Evolutionary conservation across 495 filamentous ascomycete genomes (phyloP).

Genomic region (Monascus purpureus): DNA sequence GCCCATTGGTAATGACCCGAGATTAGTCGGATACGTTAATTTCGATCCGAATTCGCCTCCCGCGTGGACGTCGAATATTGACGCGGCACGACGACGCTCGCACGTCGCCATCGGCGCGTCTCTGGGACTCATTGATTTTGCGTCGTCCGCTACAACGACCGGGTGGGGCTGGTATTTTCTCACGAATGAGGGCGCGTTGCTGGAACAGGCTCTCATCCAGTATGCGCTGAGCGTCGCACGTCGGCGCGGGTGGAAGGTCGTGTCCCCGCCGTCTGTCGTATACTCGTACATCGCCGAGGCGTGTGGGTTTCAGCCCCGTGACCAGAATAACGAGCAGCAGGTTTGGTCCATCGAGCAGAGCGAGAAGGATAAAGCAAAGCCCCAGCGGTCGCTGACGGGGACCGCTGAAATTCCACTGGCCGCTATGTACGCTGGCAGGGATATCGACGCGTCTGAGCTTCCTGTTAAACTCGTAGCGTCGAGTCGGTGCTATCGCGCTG

Average conservation of each 20-base stretch:
- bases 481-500: conserved; percentile 83
- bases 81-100: conserved; percentile 35
- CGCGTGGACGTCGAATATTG: conserved; percentile 30
- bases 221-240: conserved; percentile 63
- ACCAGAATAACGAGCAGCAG: conserved; percentile 81
- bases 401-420: conserved; percentile 94
- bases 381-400: conserved; percentile 59
- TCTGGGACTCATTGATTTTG: conserved; percentile 75
- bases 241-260: conserved; percentile 56
- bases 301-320: conserved; percentile 87
- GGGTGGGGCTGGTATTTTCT: conserved; percentile 99
- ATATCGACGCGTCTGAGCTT: conserved; percentile 44
- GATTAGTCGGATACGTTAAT: conserved; percentile 59
- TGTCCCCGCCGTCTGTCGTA: conserved; percentile 77
- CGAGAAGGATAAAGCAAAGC: conserved; percentile 45
- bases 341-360: conserved; percentile 64
- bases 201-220: conserved; percentile 85
- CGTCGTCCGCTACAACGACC: conserved; percentile 56
- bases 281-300: conserved; percentile 82
- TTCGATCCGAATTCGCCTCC: conserved; percentile 45
- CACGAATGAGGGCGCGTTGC: conserved; percentile 69
- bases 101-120: conserved; percentile 77
- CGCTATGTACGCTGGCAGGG: conserved; percentile 67
- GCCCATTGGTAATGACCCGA: conserved; percentile 50
- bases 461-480: conserved; percentile 70